phyloP scores from a whole-genome alignment of 2,329 filamentous ascomycete species.

The Nakataea oryzae region DNA sequence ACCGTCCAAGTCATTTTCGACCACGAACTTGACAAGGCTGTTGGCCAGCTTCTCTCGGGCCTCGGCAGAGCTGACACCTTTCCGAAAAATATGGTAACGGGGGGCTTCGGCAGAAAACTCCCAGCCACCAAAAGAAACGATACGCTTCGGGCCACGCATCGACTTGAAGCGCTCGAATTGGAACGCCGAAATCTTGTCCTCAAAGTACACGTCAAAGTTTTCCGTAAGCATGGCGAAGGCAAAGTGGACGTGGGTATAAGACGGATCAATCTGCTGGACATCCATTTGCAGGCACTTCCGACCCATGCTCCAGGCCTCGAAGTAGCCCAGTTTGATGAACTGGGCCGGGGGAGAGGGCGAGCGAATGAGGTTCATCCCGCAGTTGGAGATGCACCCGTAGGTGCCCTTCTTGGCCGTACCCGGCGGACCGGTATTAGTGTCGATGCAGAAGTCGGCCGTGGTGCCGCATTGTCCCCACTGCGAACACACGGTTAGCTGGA shows the following conservation, averaged over 20 bases:
- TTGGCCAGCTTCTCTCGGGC: slow-evolving; percentile 3
- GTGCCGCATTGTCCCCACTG: slow-evolving; percentile 33
- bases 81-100: slow-evolving; percentile 26
- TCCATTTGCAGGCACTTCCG: slow-evolving; percentile 20
- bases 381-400: slow-evolving; percentile 1
- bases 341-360: background rate
- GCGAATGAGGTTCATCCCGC: background rate
- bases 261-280: slow-evolving; percentile 11
- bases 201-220: slow-evolving; percentile 12
- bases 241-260: slow-evolving; percentile 20
- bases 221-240: slow-evolving; percentile 18
- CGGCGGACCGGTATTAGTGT: slow-evolving; percentile 11
- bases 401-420: slow-evolving; percentile 18
- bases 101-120: slow-evolving; percentile 23
- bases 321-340: slow-evolving; percentile 20
- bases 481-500: background rate
- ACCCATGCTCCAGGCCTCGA: slow-evolving; percentile 20
- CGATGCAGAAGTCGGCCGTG: slow-evolving; percentile 30
- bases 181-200: slow-evolving; percentile 8
- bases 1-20: slow-evolving; percentile 5
- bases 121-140: slow-evolving; percentile 35
- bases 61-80: slow-evolving; percentile 7
- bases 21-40: slow-evolving; percentile 6
- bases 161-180: slow-evolving; percentile 19
- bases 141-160: slow-evolving; percentile 21